Evolutionary conservation across 148 eudicot genomes (phyloP).

Genomic region (Rhododendron henanense): DNA sequence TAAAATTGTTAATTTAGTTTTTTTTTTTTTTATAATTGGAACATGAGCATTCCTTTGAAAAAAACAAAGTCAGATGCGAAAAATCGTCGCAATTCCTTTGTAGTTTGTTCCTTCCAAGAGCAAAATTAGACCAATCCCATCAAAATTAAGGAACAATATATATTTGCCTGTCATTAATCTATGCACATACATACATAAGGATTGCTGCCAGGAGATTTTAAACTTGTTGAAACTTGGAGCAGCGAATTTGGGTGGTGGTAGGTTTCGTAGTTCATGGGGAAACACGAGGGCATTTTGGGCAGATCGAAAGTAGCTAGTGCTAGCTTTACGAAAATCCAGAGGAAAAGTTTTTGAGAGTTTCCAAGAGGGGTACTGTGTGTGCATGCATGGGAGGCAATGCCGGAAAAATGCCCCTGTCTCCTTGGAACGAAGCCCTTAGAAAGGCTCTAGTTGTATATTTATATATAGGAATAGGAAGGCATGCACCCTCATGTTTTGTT

Average conservation of each 20-base stretch:
- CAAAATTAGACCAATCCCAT: neutral
- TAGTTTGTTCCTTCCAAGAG: neutral
- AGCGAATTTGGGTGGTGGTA: neutral
- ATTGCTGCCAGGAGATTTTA: neutral
- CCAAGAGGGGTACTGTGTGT: neutral
- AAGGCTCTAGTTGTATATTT: neutral
- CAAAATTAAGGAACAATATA: neutral
- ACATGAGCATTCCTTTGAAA: neutral
- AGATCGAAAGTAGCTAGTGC: neutral
- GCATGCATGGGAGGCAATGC: conserved; percentile 4
- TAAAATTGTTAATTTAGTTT: too few relatives aligned
- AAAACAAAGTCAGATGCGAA: neutral
- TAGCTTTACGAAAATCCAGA: neutral
- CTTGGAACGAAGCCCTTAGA: neutral
- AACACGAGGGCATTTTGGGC: neutral
- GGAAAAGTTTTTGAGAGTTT: neutral
- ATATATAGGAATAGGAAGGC: neutral
- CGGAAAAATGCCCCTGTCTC: neutral
- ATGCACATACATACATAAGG: neutral
- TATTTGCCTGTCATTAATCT: neutral
- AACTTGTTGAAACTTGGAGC: neutral
- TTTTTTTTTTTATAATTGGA: too few relatives aligned
- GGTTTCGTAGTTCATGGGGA: neutral
- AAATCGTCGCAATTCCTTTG: neutral
- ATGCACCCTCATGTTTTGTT: neutral